Base-by-base conservation (phyloP, 176 grass and related monocot genomes). In the Carex cristatella region DNA sequence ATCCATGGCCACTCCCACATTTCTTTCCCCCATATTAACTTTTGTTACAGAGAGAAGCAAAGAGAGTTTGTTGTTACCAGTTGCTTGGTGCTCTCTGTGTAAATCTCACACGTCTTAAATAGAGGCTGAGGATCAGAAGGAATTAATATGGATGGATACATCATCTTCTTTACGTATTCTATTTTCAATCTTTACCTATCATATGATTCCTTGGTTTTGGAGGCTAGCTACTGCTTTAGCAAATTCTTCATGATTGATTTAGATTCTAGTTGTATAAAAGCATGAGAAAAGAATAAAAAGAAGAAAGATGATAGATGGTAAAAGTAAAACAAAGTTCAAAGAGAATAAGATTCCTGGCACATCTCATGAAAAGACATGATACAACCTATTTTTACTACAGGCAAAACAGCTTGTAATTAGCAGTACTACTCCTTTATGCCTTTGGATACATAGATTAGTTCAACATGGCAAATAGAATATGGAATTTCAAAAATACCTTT, bases 1-100 rank as follows among this genome's bases (percentile, higher is more conserved):
- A 82, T 93, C 94, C 19, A 87, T 88, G 6, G 94, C 94, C 0
- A 96, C 80, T 37, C 94, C 91, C 7, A 91, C 83, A 33, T 91
- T 93, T 72, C 91, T 89, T 38, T 68, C 53, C 53, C 49, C 83
- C 92, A 94, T 94, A 16, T 84, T 80, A 10, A 35, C 65, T 31
- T 82, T 65, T 85, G 46, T 75, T 79, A 73, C 23, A 19, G 10
- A 74, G 51, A 81, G 48, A 60, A 80, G 79, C 30, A 80, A 72
- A 46, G 6, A 72, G 69, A 44, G 8, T 64, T 48, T 44, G 49
- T 48, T 44, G 49, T 56, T 83, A 85, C 31, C 77, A 70, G 55
- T 31, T 80, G 58, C 4, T 55, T 73, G 74, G 55, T 42, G 56
- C 46, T 67, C 64, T 40, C 77, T 58, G 1, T 23, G n/a, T 46